A percentile compares a stretch with the other conserved stretches of the same genome.
These are phyloP conservation scores for Trametes maxima DNA, from an alignment of 768 basidiomycete species.

Conservation along the genomic window DNA sequence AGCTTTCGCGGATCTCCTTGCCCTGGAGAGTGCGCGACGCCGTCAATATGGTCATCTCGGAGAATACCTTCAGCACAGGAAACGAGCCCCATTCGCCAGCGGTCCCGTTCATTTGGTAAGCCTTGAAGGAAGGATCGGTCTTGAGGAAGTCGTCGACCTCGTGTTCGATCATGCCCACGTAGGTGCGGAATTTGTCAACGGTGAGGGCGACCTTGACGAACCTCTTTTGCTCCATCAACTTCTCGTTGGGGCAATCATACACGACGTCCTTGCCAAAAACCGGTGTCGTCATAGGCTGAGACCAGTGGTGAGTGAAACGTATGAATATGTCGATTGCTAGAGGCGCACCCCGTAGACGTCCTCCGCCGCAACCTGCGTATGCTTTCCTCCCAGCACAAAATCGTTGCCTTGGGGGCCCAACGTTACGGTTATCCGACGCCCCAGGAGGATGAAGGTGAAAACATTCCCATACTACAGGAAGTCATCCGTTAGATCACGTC, in stretches of 20 bases:
- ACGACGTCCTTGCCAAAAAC: conserved; percentile 98
- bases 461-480: conserved; percentile 85
- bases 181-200: conserved; percentile 85
- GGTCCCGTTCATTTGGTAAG: conserved; percentile 63
- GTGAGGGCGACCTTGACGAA: conserved; percentile 97
- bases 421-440: conserved; percentile 87
- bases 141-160: conserved; percentile 63
- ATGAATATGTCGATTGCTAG: background rate
- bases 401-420: conserved; percentile 92
- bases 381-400: conserved; percentile 92
- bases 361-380: conserved; percentile 90
- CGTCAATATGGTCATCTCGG: conserved; percentile 93
- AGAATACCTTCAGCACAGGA: conserved; percentile 69
- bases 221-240: conserved; percentile 99
- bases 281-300: conserved; percentile 86
- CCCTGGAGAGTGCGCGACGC: conserved; percentile 95
- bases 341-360: conserved; percentile 92
- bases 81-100: conserved; percentile 80
- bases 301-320: background rate
- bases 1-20: conserved; percentile 73
- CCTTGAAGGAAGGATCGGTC: conserved; percentile 62
- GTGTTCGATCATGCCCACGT: conserved; percentile 55
- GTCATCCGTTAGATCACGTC: background rate
- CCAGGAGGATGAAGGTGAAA: conserved; percentile 94
- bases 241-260: conserved; percentile 94